These are phyloP conservation scores for Boletus vinaceobasis DNA, from an alignment of 768 basidiomycete genomes.

Conservation along the genomic window DNA sequence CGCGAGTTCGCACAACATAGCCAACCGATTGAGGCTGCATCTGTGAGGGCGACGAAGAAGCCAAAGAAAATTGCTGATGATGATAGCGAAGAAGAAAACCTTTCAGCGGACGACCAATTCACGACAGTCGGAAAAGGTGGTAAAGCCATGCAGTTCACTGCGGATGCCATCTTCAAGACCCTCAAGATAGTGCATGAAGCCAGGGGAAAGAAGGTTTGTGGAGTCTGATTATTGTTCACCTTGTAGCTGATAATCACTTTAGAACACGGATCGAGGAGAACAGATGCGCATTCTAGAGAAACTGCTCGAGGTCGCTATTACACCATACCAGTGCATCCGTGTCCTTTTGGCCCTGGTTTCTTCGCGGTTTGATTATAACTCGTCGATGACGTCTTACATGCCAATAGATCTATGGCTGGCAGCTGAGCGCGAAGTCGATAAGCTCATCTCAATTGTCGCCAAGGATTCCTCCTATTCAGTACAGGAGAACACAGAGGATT, in stretches of 20 bases:
- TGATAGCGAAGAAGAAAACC: constrained; percentile 43
- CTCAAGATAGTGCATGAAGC: constrained; percentile 90
- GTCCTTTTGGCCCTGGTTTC: constrained; percentile 92
- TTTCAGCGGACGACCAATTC: constrained; percentile 59
- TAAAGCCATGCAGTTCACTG: constrained; percentile 73
- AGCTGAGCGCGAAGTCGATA: constrained; percentile 85
- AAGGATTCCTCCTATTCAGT: constrained; percentile 73
- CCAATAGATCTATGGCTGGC: constrained; percentile 88
- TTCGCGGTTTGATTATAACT: constrained; percentile 95
- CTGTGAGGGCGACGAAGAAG: constrained; percentile 35
- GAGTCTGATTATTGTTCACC: not conserved
- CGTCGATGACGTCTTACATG: constrained; percentile 82
- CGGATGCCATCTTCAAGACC: constrained; percentile 88
- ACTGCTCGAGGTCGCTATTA: constrained; percentile 79
- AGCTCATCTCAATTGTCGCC: constrained; percentile 76
- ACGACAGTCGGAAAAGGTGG: constrained; percentile 91
- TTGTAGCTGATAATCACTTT: constrained; percentile 13
- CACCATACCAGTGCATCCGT: constrained; percentile 89
- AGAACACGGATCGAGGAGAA: constrained; percentile 96
- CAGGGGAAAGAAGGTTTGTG: constrained; percentile 86
- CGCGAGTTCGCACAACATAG: constrained; percentile 61
- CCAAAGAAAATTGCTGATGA: constrained; percentile 34
- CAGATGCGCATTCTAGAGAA: constrained; percentile 90
- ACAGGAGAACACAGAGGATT: constrained; percentile 84
- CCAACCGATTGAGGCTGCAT: constrained; percentile 42